Evolutionary conservation across 73 alveolate species (phyloP), one percentile per base, ranked within the genome.

Genomic region (Paramecium biaurelia): DNA sequence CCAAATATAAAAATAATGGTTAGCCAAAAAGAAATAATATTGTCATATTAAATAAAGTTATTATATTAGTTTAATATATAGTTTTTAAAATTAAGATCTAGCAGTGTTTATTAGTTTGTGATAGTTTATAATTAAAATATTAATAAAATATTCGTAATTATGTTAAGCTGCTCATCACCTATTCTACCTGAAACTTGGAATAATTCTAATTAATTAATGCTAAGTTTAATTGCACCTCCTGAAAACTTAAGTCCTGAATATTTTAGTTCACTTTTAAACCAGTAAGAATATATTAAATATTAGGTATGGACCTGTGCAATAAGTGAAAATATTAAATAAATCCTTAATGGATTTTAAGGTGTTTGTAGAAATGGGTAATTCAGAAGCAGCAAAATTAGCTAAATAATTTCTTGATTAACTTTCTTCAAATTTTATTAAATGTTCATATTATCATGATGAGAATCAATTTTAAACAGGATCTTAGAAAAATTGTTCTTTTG

Each of bases 231-330:
- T 43, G 90, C 90, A 5, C 90, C 90, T 7, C 90, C 90, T 14
- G 70, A 32, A 43, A 79, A 79, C 56, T 23, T 79, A 9, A 79
- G 49, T 26, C 90, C 90, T 20, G 90, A 79, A 45, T 79, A 79
- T 79, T 79, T 79, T 21, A 41, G 47, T 24, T 41, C 70, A 18
- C 74, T 79, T 11, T 45, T 79, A 42, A 42, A 63, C 74, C 45
- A 79, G 90, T 79, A 79, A 24, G 63, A 21, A 28, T 37, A 35
- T 34, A 63, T 32, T 18, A 1, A 11, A 30, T 63, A 26, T 4
- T 3, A 79, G 90, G 74, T 79, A 79, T 79, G 90, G 90, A 23
- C 76, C 90, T 6, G 90, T 79, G 20, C n/a, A 23, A 14, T 20
- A 45, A 24, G 90, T 79, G 12, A 41, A 47, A 21, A 79, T 79